Conservation (phyloP, 306 rosid genomes). For the Alnus glutinosa region DNA sequence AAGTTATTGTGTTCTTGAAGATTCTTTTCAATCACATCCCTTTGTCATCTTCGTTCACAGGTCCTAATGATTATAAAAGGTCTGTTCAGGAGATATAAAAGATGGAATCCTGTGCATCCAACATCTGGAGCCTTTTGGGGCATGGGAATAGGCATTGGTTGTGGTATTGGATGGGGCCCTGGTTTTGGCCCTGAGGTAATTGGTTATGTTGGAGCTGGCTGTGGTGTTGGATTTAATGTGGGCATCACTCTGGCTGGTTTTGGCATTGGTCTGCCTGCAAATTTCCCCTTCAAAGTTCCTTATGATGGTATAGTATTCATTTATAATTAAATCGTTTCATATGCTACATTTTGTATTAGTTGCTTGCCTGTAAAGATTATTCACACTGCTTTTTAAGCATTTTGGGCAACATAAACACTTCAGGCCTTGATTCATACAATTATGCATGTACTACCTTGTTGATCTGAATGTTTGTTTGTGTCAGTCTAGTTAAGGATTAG, state of each 20-base stretch:
- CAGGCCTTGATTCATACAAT: neutral
- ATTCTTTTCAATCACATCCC: neutral
- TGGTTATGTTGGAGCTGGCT: constrained; percentile 95
- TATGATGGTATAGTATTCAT: constrained; percentile 50
- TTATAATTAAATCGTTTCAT: neutral
- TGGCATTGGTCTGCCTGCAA: constrained; percentile 85
- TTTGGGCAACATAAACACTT: constrained; percentile 3
- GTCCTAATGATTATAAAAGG: constrained; percentile 81
- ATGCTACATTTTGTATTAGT: constrained; percentile 15
- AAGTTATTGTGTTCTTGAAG: neutral
- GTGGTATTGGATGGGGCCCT: constrained; percentile 99
- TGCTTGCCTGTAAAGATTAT: neutral
- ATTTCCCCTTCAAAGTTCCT: constrained; percentile 52
- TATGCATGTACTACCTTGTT: neutral
- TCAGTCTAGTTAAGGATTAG: constrained; percentile 25
- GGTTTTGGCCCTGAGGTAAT: constrained; percentile 97
- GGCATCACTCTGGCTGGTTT: constrained; percentile 79
- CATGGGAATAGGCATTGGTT: constrained; percentile 90
- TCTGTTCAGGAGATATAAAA: constrained; percentile 58
- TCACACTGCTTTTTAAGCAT: constrained; percentile 12
- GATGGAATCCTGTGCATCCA: constrained; percentile 96
- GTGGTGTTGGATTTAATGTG: constrained; percentile 88
- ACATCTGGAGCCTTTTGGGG: constrained; percentile 93
- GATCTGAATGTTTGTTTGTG: constrained; percentile 21
- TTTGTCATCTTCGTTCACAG: constrained; percentile 36